Percentiles rank a stretch among this genome's conserved stretches.
phyloP scores from a whole-genome alignment of 2,329 filamentous ascomycete species.

The Leptographium lundbergii region DNA sequence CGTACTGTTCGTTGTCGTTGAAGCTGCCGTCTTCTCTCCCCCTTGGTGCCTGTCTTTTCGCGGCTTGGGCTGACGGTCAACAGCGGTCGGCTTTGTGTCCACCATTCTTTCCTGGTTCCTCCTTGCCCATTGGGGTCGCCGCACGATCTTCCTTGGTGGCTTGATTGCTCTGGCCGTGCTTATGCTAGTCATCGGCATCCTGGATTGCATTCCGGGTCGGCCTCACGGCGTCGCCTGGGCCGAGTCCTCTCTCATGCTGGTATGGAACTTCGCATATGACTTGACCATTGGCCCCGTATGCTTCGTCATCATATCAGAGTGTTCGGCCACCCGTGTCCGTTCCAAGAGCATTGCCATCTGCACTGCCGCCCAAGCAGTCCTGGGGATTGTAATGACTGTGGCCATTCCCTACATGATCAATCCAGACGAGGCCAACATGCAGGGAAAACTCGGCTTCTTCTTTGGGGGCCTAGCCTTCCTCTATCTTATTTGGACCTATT shows the following conservation, averaged over 20 bases:
- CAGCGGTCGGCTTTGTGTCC: conserved; percentile 11
- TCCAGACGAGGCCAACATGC: conserved; percentile 28
- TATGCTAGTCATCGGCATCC: conserved; percentile 34
- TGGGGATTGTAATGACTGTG: conserved; percentile 29
- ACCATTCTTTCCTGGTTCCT: conserved; percentile 15
- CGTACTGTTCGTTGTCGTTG: neutral
- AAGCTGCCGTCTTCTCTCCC: no score
- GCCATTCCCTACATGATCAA: conserved; percentile 32
- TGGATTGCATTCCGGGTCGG: conserved; percentile 31
- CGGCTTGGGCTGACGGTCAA: neutral
- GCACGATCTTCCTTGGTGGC: conserved; percentile 36
- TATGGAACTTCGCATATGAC: conserved; percentile 40
- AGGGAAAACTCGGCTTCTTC: conserved; percentile 33
- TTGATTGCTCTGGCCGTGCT: conserved; percentile 29
- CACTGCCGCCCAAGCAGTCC: conserved; percentile 26
- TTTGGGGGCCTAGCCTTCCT: conserved; percentile 32
- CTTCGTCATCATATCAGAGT: conserved; percentile 43
- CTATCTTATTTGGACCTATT: conserved; percentile 37
- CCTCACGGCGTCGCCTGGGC: conserved; percentile 29
- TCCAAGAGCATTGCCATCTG: conserved; percentile 32
- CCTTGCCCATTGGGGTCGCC: conserved; percentile 19
- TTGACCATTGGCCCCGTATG: conserved; percentile 35
- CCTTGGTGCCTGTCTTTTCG: neutral
- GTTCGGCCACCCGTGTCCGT: conserved; percentile 29
- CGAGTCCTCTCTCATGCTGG: conserved; percentile 35